phyloP scores from a whole-genome alignment of 768 basidiomycete species.

The Xerocomellus chrysenteron region DNA sequence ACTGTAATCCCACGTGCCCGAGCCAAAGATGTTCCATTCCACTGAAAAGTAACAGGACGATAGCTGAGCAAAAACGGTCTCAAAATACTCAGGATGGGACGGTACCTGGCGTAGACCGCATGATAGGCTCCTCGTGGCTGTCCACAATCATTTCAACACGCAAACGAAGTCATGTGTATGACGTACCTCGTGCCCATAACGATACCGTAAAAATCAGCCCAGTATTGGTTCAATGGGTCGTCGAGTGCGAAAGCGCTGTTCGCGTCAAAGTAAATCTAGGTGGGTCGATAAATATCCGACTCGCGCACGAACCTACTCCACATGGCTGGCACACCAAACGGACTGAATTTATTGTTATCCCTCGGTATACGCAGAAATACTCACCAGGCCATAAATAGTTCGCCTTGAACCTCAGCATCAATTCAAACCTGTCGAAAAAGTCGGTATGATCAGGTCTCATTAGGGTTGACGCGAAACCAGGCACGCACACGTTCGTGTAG shows the following conservation, averaged over 20 bases:
- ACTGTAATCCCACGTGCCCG: not conserved
- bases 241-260: constrained; percentile 51
- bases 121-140: constrained; percentile 75
- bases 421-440: not conserved
- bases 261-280: not conserved
- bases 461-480: too few species aligned
- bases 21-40: constrained; percentile 50
- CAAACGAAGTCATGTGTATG: not conserved
- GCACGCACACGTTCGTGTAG: not conserved
- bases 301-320: constrained; percentile 8
- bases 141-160: not conserved
- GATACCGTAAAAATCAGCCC: constrained; percentile 53
- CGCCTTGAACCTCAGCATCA: not conserved
- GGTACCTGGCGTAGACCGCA: constrained; percentile 39
- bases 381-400: not conserved
- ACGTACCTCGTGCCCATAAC: constrained; percentile 65
- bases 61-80: not conserved
- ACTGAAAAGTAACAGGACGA: constrained; percentile 18
- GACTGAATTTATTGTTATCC: not conserved
- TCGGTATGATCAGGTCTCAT: not conserved
- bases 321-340: constrained; percentile 13
- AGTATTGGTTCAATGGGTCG: constrained; percentile 52
- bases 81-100: not conserved
- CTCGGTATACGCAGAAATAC: constrained; percentile 14
- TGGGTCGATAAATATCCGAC: not conserved